Evolutionary conservation across 345 rosid genomes (phyloP), one percentile per base, ranked within the genome.

Genomic region (Tarenaya hassleriana): DNA sequence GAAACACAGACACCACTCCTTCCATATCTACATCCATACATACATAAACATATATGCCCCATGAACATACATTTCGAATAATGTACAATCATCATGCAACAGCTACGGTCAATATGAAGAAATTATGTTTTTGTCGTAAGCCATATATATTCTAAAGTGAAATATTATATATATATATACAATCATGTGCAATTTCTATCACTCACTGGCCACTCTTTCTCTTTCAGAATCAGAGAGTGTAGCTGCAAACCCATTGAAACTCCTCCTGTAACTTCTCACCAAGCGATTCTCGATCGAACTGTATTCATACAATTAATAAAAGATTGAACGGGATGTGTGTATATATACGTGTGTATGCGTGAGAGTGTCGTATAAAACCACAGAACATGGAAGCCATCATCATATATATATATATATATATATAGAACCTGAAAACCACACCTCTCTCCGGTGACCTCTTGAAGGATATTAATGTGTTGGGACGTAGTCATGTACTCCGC

Each of bases 211-310:
- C 11, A 81, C 27, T 55, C 35, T 63, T 16, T 57, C 54, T 27
- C 58, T 67, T 52, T 77, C 77, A 0, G 64, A 48, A 1, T 43
- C 15, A 31, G 82, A 65, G 49, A 78, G 51, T 49, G 55, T 73
- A 19, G 84, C 84, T 14, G 66, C 82, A 60, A 81, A 75, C 7
- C 81, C 84, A 54, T 73, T 73, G 70, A 73, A 81, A 55, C 79
- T 81, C 50, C 75, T 71, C 8, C 44, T 19, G 51, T 77, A 81
- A 61, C 78, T 73, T 54, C 53, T 55, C 34, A 72, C 53, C 48
- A 69, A 39, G 39, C 7, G 49, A 4, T 69, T 72, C 32, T 69
- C 50, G 35, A 69, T 68, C 7, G 35, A 45, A 12, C 64, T 69
- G 63, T 1, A 3, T 49, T 21, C 17, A 12, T 10, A 29, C 44